A percentile compares a stretch with the other conserved stretches of the same genome.
These are phyloP conservation scores for Phytophthora megakarya DNA, from an alignment of 352 stramenopile genomes.

Conservation along the genomic window DNA sequence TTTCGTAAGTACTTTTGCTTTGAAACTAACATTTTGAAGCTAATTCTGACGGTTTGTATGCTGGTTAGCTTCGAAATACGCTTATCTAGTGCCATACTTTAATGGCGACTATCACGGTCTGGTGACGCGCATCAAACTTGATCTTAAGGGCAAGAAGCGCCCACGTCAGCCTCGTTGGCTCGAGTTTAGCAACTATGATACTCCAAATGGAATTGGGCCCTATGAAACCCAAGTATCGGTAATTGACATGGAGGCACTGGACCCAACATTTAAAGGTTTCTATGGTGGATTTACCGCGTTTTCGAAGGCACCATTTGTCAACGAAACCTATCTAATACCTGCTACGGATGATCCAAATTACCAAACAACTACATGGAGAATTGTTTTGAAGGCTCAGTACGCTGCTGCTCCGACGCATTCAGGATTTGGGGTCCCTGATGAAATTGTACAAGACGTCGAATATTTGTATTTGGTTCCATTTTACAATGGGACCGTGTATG, in stretches of 20 bases:
- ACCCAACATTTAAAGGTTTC: constrained; percentile 62
- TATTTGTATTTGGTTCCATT: constrained; percentile 77
- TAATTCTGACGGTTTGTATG: neutral
- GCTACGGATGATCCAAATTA: constrained; percentile 58
- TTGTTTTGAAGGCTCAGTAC: constrained; percentile 61
- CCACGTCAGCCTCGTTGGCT: constrained; percentile 72
- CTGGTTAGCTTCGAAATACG: constrained; percentile 68
- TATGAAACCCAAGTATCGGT: constrained; percentile 63
- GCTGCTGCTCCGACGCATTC: constrained; percentile 44
- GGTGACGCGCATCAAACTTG: constrained; percentile 68
- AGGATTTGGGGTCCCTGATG: constrained; percentile 40
- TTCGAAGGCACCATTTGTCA: constrained; percentile 51
- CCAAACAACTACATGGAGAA: constrained; percentile 42
- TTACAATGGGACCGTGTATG: constrained; percentile 60
- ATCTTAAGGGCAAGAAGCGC: constrained; percentile 77
- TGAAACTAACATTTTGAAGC: neutral
- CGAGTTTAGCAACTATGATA: constrained; percentile 84
- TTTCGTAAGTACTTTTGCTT: constrained; percentile 45
- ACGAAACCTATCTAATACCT: constrained; percentile 65
- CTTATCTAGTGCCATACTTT: constrained; percentile 74
- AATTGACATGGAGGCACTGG: constrained; percentile 58
- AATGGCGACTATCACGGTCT: constrained; percentile 70
- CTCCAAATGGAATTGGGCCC: constrained; percentile 62
- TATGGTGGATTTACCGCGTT: constrained; percentile 67
- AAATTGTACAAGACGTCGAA: constrained; percentile 49